Percentiles rank a stretch among this genome's conserved stretches.
Conservation (phyloP, 73 alveolate genomes). For the Tetrahymena thermophila region DNA sequence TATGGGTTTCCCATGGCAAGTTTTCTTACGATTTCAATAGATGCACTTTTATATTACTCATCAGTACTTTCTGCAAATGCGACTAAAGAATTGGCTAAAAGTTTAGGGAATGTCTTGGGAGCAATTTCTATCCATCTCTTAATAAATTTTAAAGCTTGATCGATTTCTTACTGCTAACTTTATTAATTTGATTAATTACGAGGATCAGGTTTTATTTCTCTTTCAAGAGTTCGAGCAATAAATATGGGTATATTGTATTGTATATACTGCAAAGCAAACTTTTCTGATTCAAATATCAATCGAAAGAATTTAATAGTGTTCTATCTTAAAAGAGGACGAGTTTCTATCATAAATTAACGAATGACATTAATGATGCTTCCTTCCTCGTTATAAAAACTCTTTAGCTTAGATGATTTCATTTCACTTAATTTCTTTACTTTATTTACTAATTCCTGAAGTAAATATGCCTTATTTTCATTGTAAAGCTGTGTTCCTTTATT, state of each 20-base stretch:
- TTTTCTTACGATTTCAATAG: slow-evolving; percentile 8
- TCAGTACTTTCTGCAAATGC: slow-evolving; percentile 39
- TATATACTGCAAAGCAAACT: neutral
- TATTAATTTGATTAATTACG: neutral
- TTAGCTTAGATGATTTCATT: neutral
- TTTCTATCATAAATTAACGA: neutral
- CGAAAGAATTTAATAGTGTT: slow-evolving; percentile 31
- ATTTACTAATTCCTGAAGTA: neutral
- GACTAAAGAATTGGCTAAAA: slow-evolving; percentile 36
- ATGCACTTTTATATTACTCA: slow-evolving; percentile 18
- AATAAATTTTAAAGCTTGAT: slow-evolving; percentile 28
- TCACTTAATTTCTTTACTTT: neutral
- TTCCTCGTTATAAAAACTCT: neutral
- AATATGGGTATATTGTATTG: slow-evolving; percentile 13
- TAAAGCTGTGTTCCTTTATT: neutral
- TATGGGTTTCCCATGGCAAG: slow-evolving; percentile 33
- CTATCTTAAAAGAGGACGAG: neutral
- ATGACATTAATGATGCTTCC: neutral
- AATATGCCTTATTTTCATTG: neutral
- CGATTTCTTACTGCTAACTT: neutral
- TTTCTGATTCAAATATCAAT: slow-evolving; percentile 6
- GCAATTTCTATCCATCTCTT: slow-evolving; percentile 25
- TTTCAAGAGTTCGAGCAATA: slow-evolving; percentile 27
- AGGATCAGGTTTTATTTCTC: slow-evolving; percentile 6
- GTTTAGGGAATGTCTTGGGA: slow-evolving; percentile 31